Evolutionary conservation across 352 stramenopile genomes (phyloP), one percentile per base, ranked within the genome.

Genomic region (Pythium scleroteichum): DNA sequence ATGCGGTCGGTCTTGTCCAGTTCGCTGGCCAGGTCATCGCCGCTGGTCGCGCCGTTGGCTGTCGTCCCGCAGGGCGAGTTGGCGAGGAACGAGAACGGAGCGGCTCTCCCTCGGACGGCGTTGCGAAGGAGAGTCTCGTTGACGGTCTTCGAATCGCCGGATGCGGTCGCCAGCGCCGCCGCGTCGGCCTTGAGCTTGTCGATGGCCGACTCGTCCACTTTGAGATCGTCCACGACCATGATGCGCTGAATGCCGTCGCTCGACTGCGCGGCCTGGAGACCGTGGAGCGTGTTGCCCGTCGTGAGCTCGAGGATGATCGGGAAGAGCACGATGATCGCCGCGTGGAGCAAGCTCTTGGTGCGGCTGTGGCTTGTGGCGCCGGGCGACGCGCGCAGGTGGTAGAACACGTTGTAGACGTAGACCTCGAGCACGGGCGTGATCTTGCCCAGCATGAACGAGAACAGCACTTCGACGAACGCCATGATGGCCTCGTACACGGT

Each of bases 331-430:
- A 85, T 48, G 4, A 73, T 52, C 1, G 47, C 22, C 4, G 19
- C 33, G 64, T 70, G 58, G 19, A 64, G 47, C 3, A 47, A 55
- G n/a, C 48, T 17, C 38, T 53, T 56, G 40, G 19, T 2, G 2
- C 22, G 64, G 65, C 53, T 20, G 27, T 53, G 22, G 52, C 40
- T 35, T 45, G 51, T 32, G 40, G 53, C 23, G 4, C 1, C 47
- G 7, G 2, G 16, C 2, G 53, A 24, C 35, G 60, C 20, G 47
- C 51, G 47, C n/a, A 73, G 29, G 63, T 79, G 72, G 64, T 61
- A 82, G 9, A 82, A 53, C 46, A 62, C 10, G 58, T 85, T 85
- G 69, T 85, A 69, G 3, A 85, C 51, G 55, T 79, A 83, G 17
- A 83, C 72, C 5, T 70, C 47, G 40, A 79, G 71, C 38, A 71